These are phyloP conservation scores for Leccinum angustisporum DNA, from an alignment of 1,284 basidiomycete genomes.

Conservation along the genomic window DNA sequence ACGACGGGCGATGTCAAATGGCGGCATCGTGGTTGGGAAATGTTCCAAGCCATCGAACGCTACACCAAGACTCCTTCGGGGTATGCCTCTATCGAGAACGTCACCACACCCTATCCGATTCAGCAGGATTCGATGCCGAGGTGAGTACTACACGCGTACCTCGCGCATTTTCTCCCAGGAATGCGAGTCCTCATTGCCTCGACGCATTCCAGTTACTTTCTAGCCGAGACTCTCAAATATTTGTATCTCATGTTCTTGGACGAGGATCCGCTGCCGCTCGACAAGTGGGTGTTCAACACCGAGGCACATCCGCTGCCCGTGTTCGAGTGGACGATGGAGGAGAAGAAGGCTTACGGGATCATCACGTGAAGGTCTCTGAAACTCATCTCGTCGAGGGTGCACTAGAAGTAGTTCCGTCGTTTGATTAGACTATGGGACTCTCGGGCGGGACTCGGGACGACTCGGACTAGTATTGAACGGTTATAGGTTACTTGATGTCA, in stretches of 20 bases:
- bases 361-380: not conserved
- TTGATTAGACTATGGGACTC: not conserved
- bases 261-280: slow-evolving; percentile 59
- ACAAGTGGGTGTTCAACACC: slow-evolving; percentile 83
- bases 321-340: slow-evolving; percentile 61
- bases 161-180: not conserved
- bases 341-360: slow-evolving; percentile 42
- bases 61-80: slow-evolving; percentile 52
- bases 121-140: slow-evolving; percentile 11
- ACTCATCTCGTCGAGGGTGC: not conserved
- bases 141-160: not conserved
- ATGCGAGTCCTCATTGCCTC: not conserved
- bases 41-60: slow-evolving; percentile 70
- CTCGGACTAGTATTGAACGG: not conserved
- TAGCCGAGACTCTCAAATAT: slow-evolving; percentile 74
- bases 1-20: slow-evolving; percentile 68
- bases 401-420: not conserved
- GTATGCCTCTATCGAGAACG: slow-evolving; percentile 54
- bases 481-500: not conserved
- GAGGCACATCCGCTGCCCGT: slow-evolving; percentile 79
- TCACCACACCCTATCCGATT: slow-evolving; percentile 40
- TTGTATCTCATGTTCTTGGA: slow-evolving; percentile 62
- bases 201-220: slow-evolving; percentile 53
- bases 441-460: not conserved
- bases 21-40: slow-evolving; percentile 74